phyloP scores from a whole-genome alignment of 2,329 filamentous ascomycete species.

The Podosphaera xanthii region DNA sequence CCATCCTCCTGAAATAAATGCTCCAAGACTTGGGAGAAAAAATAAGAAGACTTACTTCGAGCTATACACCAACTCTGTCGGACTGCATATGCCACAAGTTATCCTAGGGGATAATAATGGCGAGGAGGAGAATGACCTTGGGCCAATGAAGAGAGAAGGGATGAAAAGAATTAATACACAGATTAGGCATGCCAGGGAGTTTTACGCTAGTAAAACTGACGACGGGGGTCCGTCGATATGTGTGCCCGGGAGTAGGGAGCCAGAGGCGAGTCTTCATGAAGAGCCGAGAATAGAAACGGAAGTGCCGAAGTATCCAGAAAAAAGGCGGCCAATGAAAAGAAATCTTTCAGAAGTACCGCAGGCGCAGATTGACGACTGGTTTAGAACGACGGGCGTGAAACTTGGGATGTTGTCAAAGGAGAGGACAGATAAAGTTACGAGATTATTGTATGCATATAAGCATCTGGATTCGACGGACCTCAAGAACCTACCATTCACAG shows the following conservation, averaged over 20 bases:
- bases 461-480: neutral
- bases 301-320: neutral
- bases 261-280: neutral
- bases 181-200: too few relatives aligned
- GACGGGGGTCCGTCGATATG: neutral
- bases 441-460: neutral
- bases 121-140: too few relatives aligned
- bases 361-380: neutral
- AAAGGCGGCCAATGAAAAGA: neutral
- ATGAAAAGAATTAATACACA: too few relatives aligned
- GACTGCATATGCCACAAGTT: too few relatives aligned
- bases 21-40: too few relatives aligned
- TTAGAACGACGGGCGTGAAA: neutral
- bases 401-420: neutral
- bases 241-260: neutral
- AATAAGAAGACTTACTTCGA: too few relatives aligned
- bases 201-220: too few relatives aligned
- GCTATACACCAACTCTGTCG: too few relatives aligned
- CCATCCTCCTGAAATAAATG: too few relatives aligned
- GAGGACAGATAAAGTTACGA: neutral
- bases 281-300: neutral
- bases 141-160: too few relatives aligned
- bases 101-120: too few relatives aligned
- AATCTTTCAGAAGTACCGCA: neutral
- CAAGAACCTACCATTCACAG: neutral